These are phyloP conservation scores for Fraxinus angustifolia DNA, from an alignment of 305 asterid species.

Conservation along the genomic window DNA sequence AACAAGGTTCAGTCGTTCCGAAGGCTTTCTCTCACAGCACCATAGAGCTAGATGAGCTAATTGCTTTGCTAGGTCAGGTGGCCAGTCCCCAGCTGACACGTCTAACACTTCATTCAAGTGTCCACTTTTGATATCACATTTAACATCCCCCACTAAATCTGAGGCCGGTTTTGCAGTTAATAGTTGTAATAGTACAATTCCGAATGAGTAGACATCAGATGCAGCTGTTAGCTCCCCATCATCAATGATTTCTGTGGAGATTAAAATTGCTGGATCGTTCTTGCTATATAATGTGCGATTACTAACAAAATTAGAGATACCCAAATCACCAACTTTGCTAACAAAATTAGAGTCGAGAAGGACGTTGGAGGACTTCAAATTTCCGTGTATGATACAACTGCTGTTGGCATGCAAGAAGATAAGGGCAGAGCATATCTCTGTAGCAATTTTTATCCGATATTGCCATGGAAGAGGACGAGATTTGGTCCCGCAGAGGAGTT, in stretches of 20 bases:
- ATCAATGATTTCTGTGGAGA: slow-evolving; percentile 44
- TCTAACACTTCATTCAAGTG: slow-evolving; percentile 51
- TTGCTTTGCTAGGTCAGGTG: slow-evolving; percentile 42
- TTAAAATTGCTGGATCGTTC: slow-evolving; percentile 39
- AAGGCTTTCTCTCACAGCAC: slow-evolving; percentile 55
- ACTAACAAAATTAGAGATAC: slow-evolving; percentile 36
- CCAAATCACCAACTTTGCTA: slow-evolving; percentile 70
- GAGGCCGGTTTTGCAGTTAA: slow-evolving; percentile 65
- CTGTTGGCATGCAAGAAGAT: slow-evolving; percentile 57
- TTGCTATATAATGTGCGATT: slow-evolving; percentile 13
- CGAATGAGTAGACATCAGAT: slow-evolving; percentile 80
- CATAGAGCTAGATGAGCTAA: slow-evolving; percentile 59
- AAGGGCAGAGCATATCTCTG: slow-evolving; percentile 67
- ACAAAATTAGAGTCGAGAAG: slow-evolving; percentile 63
- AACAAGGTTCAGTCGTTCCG: slow-evolving; percentile 58
- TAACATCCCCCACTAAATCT: slow-evolving; percentile 56
- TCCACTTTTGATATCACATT: slow-evolving; percentile 61
- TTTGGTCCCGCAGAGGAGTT: slow-evolving; percentile 49
- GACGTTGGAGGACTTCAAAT: slow-evolving; percentile 61
- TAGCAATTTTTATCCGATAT: slow-evolving; percentile 65
- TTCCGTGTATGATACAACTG: slow-evolving; percentile 58
- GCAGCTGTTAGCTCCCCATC: slow-evolving; percentile 50
- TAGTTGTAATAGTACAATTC: slow-evolving; percentile 58
- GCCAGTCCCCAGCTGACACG: slow-evolving; percentile 86
- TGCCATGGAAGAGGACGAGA: slow-evolving; percentile 62